phyloP scores from a whole-genome alignment of 768 basidiomycete species.

The Lepiota brunneoincarnata region DNA sequence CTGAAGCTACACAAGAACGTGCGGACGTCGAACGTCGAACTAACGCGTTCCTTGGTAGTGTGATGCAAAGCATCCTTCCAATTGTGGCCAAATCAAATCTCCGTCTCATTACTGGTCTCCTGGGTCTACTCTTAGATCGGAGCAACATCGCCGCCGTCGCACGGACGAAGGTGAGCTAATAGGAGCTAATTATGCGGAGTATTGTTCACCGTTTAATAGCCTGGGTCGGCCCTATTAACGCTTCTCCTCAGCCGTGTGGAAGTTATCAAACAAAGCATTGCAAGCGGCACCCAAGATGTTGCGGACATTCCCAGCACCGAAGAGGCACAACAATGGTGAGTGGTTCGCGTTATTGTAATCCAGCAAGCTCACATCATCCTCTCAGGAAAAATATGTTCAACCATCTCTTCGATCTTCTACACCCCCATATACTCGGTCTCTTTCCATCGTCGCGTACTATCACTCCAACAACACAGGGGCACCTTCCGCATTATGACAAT shows the following conservation, averaged over 20 bases:
- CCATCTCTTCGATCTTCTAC: constrained; percentile 77
- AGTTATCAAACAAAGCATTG: constrained; percentile 75
- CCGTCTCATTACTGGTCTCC: constrained; percentile 80
- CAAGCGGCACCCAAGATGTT: constrained; percentile 42
- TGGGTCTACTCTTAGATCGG: constrained; percentile 79
- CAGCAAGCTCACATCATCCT: constrained; percentile 7
- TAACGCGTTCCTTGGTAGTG: constrained; percentile 81
- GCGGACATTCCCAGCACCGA: constrained; percentile 61
- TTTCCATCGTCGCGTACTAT: constrained; percentile 88
- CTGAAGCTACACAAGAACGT: constrained; percentile 59
- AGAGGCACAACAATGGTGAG: constrained; percentile 75
- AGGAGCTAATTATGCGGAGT: neutral
- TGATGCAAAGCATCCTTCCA: constrained; percentile 83
- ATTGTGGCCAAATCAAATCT: constrained; percentile 79
- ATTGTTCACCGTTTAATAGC: constrained; percentile 42
- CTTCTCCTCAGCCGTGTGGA: constrained; percentile 92
- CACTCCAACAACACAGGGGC: constrained; percentile 26
- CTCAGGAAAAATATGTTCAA: constrained; percentile 85
- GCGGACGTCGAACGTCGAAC: constrained; percentile 84
- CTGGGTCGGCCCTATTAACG: constrained; percentile 88
- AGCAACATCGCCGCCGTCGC: constrained; percentile 73
- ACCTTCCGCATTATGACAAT: constrained; percentile 48
- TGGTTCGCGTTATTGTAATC: neutral
- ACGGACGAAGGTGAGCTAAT: constrained; percentile 68
- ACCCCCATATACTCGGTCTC: constrained; percentile 71